These are phyloP conservation scores for Termitomyces sp. DNA, from an alignment of 768 basidiomycete species.

Conservation along the genomic window DNA sequence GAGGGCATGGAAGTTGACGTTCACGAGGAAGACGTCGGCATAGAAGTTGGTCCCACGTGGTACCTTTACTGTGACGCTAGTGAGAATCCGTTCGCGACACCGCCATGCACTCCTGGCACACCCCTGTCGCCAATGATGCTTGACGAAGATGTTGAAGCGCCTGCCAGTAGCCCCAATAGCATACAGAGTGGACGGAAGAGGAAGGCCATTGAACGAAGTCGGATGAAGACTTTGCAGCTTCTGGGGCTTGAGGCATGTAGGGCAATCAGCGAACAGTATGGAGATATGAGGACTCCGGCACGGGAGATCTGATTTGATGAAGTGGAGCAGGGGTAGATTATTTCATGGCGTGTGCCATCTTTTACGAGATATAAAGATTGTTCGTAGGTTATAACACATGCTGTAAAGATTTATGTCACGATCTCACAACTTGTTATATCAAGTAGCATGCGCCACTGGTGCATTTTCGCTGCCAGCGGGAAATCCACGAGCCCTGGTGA, in stretches of 20 bases:
- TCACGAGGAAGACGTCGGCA: neutral
- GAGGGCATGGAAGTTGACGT: constrained; percentile 1
- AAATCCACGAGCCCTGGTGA: neutral
- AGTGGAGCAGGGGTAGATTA: neutral
- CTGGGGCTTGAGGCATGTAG: constrained; percentile 10
- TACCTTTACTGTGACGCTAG: neutral
- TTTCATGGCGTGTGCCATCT: neutral
- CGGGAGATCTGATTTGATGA: constrained; percentile 1
- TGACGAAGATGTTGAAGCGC: neutral
- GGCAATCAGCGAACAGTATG: constrained; percentile 3
- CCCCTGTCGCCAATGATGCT: constrained; percentile 1
- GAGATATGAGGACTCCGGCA: neutral
- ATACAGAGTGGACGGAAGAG: constrained; percentile 1
- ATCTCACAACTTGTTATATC: neutral
- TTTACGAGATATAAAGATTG: neutral
- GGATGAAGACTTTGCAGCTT: constrained; percentile 9
- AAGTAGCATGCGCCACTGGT: neutral
- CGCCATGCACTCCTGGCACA: constrained; percentile 3
- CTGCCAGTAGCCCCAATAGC: constrained; percentile 1
- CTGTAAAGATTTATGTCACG: neutral
- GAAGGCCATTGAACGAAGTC: constrained; percentile 1
- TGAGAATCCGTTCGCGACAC: constrained; percentile 11
- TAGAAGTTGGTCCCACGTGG: neutral
- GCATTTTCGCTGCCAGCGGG: neutral
- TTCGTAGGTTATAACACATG: neutral